These are phyloP conservation scores for Schizophyllum commune DNA, from an alignment of 1,284 basidiomycete genomes.

Conservation along the genomic window DNA sequence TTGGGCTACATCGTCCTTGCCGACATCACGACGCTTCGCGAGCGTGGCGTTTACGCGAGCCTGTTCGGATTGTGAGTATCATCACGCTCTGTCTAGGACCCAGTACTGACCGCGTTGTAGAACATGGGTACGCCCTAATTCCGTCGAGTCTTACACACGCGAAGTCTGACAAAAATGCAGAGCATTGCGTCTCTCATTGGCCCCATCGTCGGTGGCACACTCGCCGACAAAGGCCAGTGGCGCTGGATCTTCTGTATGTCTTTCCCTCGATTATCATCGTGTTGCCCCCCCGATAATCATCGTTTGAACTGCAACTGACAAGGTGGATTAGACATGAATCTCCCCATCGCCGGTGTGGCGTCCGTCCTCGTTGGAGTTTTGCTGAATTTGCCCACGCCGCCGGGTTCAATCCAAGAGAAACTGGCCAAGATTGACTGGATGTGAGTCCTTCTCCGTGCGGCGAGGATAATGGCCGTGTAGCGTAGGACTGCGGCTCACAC, in stretches of 20 bases:
- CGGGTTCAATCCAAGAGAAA: conserved; percentile 20
- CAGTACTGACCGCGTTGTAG: conserved; percentile 1
- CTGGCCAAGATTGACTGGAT: conserved; percentile 28
- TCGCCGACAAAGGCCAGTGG: conserved; percentile 17
- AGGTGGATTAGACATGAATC: conserved; percentile 17
- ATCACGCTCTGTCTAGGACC: background rate
- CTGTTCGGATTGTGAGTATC: conserved; percentile 18
- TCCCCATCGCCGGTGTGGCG: conserved; percentile 18
- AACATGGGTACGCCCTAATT: background rate
- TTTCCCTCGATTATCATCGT: background rate
- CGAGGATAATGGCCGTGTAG: background rate
- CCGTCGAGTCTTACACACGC: background rate
- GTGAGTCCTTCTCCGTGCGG: conserved; percentile 16
- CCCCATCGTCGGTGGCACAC: conserved; percentile 15
- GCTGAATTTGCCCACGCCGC: conserved; percentile 19
- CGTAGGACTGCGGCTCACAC: background rate
- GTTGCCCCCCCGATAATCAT: no score
- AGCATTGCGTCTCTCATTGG: conserved; percentile 8
- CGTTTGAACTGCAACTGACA: no score
- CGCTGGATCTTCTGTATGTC: conserved; percentile 21
- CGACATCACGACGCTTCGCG: conserved; percentile 35
- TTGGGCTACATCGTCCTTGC: conserved; percentile 33
- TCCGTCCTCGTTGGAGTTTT: conserved; percentile 14
- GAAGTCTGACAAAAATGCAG: conserved; percentile 1
- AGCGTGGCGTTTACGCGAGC: conserved; percentile 32